Conservation (phyloP, 306 rosid species). For the Rosa lucieae region DNA sequence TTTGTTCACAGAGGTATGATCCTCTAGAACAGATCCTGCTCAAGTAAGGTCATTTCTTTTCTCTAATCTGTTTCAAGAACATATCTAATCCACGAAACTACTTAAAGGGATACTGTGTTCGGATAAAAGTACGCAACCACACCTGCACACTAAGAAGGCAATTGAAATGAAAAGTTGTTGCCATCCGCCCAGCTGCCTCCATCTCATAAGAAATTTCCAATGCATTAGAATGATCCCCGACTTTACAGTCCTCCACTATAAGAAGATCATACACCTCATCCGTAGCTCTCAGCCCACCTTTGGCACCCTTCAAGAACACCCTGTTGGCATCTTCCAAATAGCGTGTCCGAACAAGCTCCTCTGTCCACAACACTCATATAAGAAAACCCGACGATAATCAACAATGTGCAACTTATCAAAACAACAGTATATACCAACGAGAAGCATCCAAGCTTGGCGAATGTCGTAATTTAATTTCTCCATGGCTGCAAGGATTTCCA, state of each 20-base stretch:
- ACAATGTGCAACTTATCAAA: not conserved
- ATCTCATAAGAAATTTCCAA: slow-evolving; percentile 81
- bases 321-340: slow-evolving; percentile 79
- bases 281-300: slow-evolving; percentile 78
- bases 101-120: not conserved
- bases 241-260: slow-evolving; percentile 78
- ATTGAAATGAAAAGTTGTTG: slow-evolving; percentile 92
- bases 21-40: not conserved
- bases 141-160: slow-evolving; percentile 96
- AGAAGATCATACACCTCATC: slow-evolving; percentile 78
- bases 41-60: not conserved
- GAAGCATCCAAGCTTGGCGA: slow-evolving; percentile 85
- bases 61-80: not conserved
- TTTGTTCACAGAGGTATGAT: not conserved
- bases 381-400: not conserved
- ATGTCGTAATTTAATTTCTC: slow-evolving; percentile 74
- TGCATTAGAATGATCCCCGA: slow-evolving; percentile 87
- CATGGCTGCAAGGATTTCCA: slow-evolving; percentile 87
- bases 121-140: not conserved
- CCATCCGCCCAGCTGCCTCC: slow-evolving; percentile 99
- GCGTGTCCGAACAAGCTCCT: slow-evolving; percentile 67
- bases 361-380: slow-evolving; percentile 41
- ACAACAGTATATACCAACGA: slow-evolving; percentile 47
- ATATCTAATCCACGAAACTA: not conserved
- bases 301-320: slow-evolving; percentile 81